phyloP scores from a whole-genome alignment of 2,329 filamentous ascomycete species.

The Paecilomyces sp. region DNA sequence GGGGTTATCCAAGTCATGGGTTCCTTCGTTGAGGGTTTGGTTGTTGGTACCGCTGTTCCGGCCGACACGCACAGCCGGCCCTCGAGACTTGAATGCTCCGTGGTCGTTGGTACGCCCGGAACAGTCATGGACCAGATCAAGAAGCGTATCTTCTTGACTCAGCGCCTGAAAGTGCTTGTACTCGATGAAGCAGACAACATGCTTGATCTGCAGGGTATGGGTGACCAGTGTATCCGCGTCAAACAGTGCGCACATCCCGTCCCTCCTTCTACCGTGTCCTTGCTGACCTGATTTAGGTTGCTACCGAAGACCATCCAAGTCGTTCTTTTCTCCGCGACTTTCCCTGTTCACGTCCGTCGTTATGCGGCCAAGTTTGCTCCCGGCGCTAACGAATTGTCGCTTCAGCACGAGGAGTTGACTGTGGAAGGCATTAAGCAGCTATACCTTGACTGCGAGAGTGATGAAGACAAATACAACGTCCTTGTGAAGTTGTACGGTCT shows the following conservation, averaged over 20 bases:
- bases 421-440: conserved; percentile 97
- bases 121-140: conserved; percentile 85
- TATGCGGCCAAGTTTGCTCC: conserved; percentile 84
- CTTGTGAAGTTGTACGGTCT: conserved; percentile 91
- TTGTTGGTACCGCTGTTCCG: conserved; percentile 75
- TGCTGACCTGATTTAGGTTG: conserved; percentile 48
- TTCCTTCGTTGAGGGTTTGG: conserved; percentile 68
- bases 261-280: neutral
- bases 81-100: conserved; percentile 62
- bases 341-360: conserved; percentile 74
- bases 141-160: conserved; percentile 64
- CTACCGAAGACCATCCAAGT: conserved; percentile 73
- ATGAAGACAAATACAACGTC: conserved; percentile 77
- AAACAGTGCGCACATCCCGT: conserved; percentile 57
- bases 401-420: conserved; percentile 85
- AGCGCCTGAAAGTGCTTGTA: conserved; percentile 71
- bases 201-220: conserved; percentile 90
- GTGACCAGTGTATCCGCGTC: conserved; percentile 88
- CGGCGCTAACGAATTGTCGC: conserved; percentile 74
- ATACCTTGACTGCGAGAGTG: conserved; percentile 84
- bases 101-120: conserved; percentile 89
- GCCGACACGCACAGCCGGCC: conserved; percentile 62
- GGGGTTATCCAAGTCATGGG: conserved; percentile 79
- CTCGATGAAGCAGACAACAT: conserved; percentile 98
- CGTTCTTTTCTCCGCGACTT: conserved; percentile 91